phyloP scores from a whole-genome alignment of 345 rosid species.

The Eucalyptus erythrocorys region DNA sequence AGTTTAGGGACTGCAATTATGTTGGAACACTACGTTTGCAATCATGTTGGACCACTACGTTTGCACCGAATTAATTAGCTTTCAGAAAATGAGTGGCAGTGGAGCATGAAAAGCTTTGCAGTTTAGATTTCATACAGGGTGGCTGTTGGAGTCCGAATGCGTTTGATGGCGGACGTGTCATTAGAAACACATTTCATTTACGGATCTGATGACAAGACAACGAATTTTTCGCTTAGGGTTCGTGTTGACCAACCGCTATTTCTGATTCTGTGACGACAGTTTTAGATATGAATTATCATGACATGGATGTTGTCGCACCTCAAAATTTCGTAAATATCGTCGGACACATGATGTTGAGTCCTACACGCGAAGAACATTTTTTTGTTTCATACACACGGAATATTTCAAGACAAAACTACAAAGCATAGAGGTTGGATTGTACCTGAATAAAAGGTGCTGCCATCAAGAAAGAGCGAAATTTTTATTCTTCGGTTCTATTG shows the following conservation, averaged over 20 bases:
- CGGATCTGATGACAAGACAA: background rate
- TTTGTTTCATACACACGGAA: background rate
- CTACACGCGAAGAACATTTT: background rate
- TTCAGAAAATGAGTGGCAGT: background rate
- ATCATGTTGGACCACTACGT: background rate
- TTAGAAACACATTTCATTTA: background rate
- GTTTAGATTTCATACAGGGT: too few relatives aligned
- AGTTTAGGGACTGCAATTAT: background rate
- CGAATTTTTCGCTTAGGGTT: background rate
- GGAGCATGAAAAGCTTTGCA: background rate
- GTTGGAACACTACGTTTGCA: background rate
- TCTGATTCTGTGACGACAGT: background rate
- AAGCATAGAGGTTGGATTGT: background rate
- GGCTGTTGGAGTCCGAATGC: background rate
- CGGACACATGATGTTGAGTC: background rate
- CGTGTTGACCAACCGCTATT: background rate
- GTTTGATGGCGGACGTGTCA: background rate
- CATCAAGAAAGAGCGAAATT: background rate
- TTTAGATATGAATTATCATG: background rate
- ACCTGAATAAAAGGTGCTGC: background rate
- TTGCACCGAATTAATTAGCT: background rate
- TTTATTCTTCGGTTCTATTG: background rate
- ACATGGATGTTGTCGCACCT: background rate
- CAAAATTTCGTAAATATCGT: background rate
- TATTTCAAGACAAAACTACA: background rate